Percentiles rank a stretch among this genome's conserved stretches.
Evolutionary conservation across 768 basidiomycete species (phyloP).

Genomic region (Auricularia sp.): DNA sequence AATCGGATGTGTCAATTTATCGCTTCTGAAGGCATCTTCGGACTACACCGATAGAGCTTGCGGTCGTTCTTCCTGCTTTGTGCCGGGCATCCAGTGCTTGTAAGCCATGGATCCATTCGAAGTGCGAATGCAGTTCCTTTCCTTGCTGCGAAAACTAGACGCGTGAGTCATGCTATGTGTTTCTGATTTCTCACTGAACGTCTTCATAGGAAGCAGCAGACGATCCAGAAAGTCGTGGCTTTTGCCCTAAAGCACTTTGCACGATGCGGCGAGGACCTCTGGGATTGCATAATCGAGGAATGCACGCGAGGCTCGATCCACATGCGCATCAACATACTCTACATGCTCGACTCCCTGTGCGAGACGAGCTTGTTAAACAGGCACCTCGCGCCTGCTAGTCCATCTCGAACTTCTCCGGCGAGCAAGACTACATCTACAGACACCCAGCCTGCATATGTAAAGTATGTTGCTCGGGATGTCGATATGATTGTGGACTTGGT

Average conservation of each 20-base stretch:
- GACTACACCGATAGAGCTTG: no score
- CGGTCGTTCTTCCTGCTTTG: no score
- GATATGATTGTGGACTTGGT: constrained; percentile 68
- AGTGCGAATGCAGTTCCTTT: constrained; percentile 65
- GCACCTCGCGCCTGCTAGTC: constrained; percentile 35
- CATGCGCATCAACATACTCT: constrained; percentile 85
- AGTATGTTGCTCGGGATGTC: constrained; percentile 71
- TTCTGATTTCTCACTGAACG: constrained; percentile 5
- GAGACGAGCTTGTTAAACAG: constrained; percentile 52
- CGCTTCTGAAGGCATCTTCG: no score
- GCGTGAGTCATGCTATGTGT: constrained; percentile 37
- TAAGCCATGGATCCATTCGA: constrained; percentile 60
- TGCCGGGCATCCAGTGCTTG: constrained; percentile 41
- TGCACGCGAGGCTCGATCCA: constrained; percentile 75
- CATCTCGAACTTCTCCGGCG: constrained; percentile 25
- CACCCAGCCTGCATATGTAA: constrained; percentile 47
- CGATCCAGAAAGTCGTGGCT: constrained; percentile 78
- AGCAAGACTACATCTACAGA: constrained; percentile 18
- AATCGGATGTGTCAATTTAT: no score
- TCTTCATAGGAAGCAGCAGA: constrained; percentile 61
- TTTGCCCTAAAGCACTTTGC: constrained; percentile 80
- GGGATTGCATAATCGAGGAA: constrained; percentile 90
- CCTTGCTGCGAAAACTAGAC: constrained; percentile 50
- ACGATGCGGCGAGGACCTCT: constrained; percentile 81
- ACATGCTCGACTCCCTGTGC: constrained; percentile 83